A percentile compares a stretch with the other conserved stretches of the same genome.
Conservation (phyloP, 495 filamentous ascomycete species). For the Penicillium samsonianum region DNA sequence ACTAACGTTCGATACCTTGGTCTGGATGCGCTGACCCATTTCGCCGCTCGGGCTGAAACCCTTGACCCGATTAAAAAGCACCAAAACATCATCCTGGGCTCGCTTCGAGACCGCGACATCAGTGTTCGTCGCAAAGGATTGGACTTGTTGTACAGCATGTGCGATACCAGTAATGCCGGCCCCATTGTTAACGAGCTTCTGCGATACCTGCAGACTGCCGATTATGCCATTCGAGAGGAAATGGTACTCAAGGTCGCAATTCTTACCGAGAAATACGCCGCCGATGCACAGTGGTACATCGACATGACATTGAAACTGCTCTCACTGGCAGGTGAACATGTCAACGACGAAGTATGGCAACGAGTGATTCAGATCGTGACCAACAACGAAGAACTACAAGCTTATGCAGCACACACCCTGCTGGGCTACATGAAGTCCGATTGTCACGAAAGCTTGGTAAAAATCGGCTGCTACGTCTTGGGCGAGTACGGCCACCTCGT, state of each 20-base stretch:
- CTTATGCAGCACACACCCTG: slow-evolving; percentile 92
- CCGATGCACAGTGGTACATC: slow-evolving; percentile 98
- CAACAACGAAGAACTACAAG: slow-evolving; percentile 97
- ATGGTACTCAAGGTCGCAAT: slow-evolving; percentile 99
- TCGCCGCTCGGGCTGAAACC: slow-evolving; percentile 91
- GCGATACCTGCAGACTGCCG: slow-evolving; percentile 91
- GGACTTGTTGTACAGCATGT: slow-evolving; percentile 99
- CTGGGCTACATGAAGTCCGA: slow-evolving; percentile 87
- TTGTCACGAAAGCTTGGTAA: slow-evolving; percentile 95
- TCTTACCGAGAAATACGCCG: slow-evolving; percentile 96
- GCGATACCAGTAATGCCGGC: slow-evolving; percentile 86
- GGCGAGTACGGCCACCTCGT: slow-evolving; percentile 98
- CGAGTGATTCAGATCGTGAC: slow-evolving; percentile 98
- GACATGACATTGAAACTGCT: slow-evolving; percentile 94
- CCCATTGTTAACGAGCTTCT: slow-evolving; percentile 92
- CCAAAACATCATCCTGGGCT: slow-evolving; percentile 91
- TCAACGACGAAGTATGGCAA: slow-evolving; percentile 99
- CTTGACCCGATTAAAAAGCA: slow-evolving; percentile 98
- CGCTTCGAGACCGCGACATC: slow-evolving; percentile 93
- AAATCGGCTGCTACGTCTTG: slow-evolving; percentile 93
- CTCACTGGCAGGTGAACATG: slow-evolving; percentile 95
- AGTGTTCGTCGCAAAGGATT: slow-evolving; percentile 94
- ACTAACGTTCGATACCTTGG: slow-evolving; percentile 98
- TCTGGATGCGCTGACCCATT: slow-evolving; percentile 96
- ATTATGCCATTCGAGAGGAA: slow-evolving; percentile 96